Percentiles rank a stretch among this genome's conserved stretches.
phyloP scores from a whole-genome alignment of 2,329 filamentous ascomycete genomes.

The Aspergillus proliferans region DNA sequence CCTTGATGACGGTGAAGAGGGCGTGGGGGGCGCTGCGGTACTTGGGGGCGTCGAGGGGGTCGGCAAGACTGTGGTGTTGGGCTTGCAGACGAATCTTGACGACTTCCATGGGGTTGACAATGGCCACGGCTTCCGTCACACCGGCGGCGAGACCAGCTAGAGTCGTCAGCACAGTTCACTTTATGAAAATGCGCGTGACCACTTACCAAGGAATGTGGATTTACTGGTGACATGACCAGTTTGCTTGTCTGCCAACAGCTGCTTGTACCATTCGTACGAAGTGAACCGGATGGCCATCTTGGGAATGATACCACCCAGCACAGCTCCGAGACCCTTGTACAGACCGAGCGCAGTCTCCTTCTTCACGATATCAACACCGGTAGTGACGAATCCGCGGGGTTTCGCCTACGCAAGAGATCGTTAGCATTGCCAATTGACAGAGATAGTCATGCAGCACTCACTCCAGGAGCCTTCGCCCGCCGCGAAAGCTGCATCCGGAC shows the following conservation, averaged over 20 bases:
- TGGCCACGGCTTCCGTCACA: slow-evolving; percentile 90
- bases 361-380: slow-evolving; percentile 77
- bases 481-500: slow-evolving; percentile 98
- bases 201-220: slow-evolving; percentile 64
- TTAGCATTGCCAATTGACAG: slow-evolving; percentile 6
- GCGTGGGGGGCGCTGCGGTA: slow-evolving; percentile 88
- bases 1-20: slow-evolving; percentile 79
- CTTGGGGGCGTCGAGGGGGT: slow-evolving; percentile 91
- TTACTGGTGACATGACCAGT: slow-evolving; percentile 63
- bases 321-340: slow-evolving; percentile 97
- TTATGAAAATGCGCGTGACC: neutral
- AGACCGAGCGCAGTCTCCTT: slow-evolving; percentile 87
- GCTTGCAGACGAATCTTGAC: slow-evolving; percentile 98
- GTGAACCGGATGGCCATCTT: slow-evolving; percentile 99
- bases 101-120: slow-evolving; percentile 98
- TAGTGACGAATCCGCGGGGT: slow-evolving; percentile 79
- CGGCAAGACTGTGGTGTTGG: slow-evolving; percentile 95
- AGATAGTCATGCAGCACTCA: slow-evolving; percentile 34
- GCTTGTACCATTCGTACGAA: slow-evolving; percentile 94
- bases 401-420: slow-evolving; percentile 46
- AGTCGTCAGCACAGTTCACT: slow-evolving; percentile 3
- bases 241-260: slow-evolving; percentile 62
- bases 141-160: slow-evolving; percentile 84
- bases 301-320: slow-evolving; percentile 90
- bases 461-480: slow-evolving; percentile 73